Base-by-base conservation (phyloP, 768 basidiomycete genomes). In the Sutorius australiensis region DNA sequence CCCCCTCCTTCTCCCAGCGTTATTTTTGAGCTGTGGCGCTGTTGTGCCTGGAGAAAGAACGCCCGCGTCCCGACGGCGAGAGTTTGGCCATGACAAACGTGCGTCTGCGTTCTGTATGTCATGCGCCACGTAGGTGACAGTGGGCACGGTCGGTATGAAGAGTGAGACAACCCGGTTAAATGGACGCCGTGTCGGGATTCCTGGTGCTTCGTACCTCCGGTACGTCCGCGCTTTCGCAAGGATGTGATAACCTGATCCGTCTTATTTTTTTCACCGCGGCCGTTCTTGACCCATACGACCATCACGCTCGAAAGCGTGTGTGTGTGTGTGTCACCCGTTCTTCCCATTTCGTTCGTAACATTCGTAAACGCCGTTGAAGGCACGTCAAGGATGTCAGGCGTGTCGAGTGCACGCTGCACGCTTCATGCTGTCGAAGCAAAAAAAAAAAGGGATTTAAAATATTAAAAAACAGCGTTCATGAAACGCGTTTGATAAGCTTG, bases 221-320 rank as follows among this genome's bases (percentile, higher is more conserved):
- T 17, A 14, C 33, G 24, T 5, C 16, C 34, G 8, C 12, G 16
- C 6, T 10, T 45, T 3, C 3, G 34, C 24, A 14, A 32, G n/a
- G 4, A 24, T 19, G 24, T 24, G 21, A 32, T 40, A 17, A 19
- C 16, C 43, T 28, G 27, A 27, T 38, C 1, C 45, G 21, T 37
- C 32, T 54, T 54, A 28, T 37, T 36, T 54, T 54, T 31, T 52
- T 53, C 33, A 12, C 46, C 16, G 24, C 24, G 13, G 27, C 31
- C 13, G 27, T 28, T 38, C 46, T 31, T 11, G 16, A 7, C 9
- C 14, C 9, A n/a, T 27, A 13, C 44, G n/a, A 31, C 24, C 24
- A 24, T 24, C 24, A n/a, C 32, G n/a, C 5, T 28, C 24, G 10
- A 34, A 27, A 16, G 17, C 17, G 17, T 21, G 36, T 48, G 48